Percentiles rank a stretch among this genome's conserved stretches.
phyloP scores from a whole-genome alignment of 2,329 filamentous ascomycete genomes.

The Monilinia fructicola region DNA sequence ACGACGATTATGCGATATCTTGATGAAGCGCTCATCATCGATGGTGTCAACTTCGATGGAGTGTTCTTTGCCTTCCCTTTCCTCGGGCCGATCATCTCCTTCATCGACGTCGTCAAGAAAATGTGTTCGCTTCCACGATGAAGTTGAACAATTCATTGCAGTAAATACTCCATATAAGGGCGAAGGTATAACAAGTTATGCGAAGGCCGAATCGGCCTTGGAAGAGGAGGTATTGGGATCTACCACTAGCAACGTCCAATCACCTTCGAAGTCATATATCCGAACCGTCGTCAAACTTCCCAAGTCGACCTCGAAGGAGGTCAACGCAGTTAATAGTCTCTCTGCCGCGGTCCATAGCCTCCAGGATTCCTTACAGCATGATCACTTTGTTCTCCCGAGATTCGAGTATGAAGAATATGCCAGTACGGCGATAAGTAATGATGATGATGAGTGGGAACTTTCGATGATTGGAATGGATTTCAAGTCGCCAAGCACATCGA shows the following conservation, averaged over 20 bases:
- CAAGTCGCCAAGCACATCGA: neutral
- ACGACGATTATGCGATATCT: slow-evolving; percentile 91
- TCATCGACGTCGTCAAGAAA: slow-evolving; percentile 17
- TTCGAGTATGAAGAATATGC: slow-evolving; percentile 21
- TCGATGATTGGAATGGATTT: slow-evolving; percentile 23
- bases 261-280: neutral
- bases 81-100: slow-evolving; percentile 20
- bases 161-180: neutral
- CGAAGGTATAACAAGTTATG: neutral
- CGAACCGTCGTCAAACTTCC: slow-evolving; percentile 20
- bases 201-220: neutral
- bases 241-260: neutral
- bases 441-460: slow-evolving; percentile 22
- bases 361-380: slow-evolving; percentile 19
- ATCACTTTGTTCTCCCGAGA: slow-evolving; percentile 14
- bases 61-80: slow-evolving; percentile 12
- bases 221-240: neutral
- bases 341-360: slow-evolving; percentile 2
- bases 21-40: slow-evolving; percentile 86
- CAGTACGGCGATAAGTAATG: slow-evolving; percentile 8
- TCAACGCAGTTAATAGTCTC: slow-evolving; percentile 1
- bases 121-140: slow-evolving; percentile 22
- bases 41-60: slow-evolving; percentile 43
- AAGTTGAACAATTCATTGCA: slow-evolving; percentile 23
- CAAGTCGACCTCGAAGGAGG: slow-evolving; percentile 3